Percentiles rank a stretch among this genome's conserved stretches.
Evolutionary conservation across 2,329 filamentous ascomycete species (phyloP).

Genomic region (Ascochyta viciae-villosae): DNA sequence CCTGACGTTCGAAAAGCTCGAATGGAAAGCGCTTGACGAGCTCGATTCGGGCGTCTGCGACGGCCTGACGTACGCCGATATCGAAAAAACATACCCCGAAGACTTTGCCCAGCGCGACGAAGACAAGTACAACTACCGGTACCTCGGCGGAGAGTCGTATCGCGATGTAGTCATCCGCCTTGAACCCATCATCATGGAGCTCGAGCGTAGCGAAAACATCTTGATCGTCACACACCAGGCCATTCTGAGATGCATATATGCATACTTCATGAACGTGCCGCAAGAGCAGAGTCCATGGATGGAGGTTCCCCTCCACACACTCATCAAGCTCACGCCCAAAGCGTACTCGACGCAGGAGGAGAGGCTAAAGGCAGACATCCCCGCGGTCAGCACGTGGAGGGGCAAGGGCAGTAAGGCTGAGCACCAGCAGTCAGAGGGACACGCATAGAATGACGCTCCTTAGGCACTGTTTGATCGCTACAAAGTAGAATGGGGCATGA

Average conservation of each 20-base stretch:
- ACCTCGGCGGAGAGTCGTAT: slow-evolving; percentile 94
- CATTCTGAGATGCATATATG: slow-evolving; percentile 94
- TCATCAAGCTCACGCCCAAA: slow-evolving; percentile 94
- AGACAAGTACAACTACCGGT: slow-evolving; percentile 99
- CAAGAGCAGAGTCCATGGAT: slow-evolving; percentile 96
- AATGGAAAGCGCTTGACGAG: slow-evolving; percentile 98
- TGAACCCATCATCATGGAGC: slow-evolving; percentile 99
- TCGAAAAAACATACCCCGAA: slow-evolving; percentile 87
- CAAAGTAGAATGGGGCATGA: not conserved
- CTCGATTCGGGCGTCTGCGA: slow-evolving; percentile 97
- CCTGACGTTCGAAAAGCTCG: slow-evolving; percentile 90
- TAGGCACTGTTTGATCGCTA: slow-evolving; percentile 16
- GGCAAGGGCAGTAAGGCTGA: slow-evolving; percentile 92
- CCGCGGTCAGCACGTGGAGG: slow-evolving; percentile 94
- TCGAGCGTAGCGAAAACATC: slow-evolving; percentile 95
- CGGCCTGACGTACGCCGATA: slow-evolving; percentile 93
- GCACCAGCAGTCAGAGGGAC: slow-evolving; percentile 64
- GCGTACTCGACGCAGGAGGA: slow-evolving; percentile 94
- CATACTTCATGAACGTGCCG: slow-evolving; percentile 97
- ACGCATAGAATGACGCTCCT: slow-evolving; percentile 19
- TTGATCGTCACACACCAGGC: slow-evolving; percentile 98
- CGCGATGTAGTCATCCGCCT: slow-evolving; percentile 96
- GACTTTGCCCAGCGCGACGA: slow-evolving; percentile 96
- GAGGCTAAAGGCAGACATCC: slow-evolving; percentile 87
- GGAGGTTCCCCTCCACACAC: slow-evolving; percentile 93